Base-by-base conservation (phyloP, 2,329 filamentous ascomycete species). In the Aspergillus novoparasiticus region DNA sequence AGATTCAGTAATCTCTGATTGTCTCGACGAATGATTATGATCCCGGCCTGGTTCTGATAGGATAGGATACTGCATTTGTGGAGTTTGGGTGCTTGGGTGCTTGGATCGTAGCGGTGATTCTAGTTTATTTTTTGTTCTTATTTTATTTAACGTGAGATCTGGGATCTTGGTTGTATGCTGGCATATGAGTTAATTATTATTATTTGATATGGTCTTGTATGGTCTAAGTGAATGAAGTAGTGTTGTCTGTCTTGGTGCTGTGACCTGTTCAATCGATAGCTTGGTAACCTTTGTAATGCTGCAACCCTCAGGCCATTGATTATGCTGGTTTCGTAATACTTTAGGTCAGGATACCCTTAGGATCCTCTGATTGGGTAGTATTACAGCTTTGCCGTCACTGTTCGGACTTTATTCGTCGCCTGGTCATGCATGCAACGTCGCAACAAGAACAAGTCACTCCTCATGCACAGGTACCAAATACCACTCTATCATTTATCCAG, bases 1-100 rank as follows among this genome's bases (percentile, higher is more conserved):
- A 80, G 63, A 71, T 79, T 6, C 76, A 77, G 67, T 82, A 50
- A 71, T 32, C 16, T 19, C 26, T 30, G 53, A 5, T 1, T 16
- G 10, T 21, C 43, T 9, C 21, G 34, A 41, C 45, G 23, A 11
- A 56, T 45, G 30, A 61, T 57, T 11, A 51, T 36, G 51, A 46
- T n/a, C 36, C 32, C n/a, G 10, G 46, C 39, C 55, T 21, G 34
- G 21, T 50, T 59, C 36, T 59, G 21, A 55, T 23, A 11, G 46
- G 6, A 50, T 23, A 14, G 30, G n/a, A 10, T 26, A 16, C n/a
- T 39, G 51, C 32, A 55, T 39, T 39, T 39, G 23, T 26, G 51
- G 51, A n/a, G 32, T 39, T 55, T 55, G n/a, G 30, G 32, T 34
- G 21, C 28, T 55, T 55, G n/a, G 30, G 32, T 34, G 21, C 28